Evolutionary conservation across 768 basidiomycete species (phyloP).

Genomic region (Suillus tomentosus): DNA sequence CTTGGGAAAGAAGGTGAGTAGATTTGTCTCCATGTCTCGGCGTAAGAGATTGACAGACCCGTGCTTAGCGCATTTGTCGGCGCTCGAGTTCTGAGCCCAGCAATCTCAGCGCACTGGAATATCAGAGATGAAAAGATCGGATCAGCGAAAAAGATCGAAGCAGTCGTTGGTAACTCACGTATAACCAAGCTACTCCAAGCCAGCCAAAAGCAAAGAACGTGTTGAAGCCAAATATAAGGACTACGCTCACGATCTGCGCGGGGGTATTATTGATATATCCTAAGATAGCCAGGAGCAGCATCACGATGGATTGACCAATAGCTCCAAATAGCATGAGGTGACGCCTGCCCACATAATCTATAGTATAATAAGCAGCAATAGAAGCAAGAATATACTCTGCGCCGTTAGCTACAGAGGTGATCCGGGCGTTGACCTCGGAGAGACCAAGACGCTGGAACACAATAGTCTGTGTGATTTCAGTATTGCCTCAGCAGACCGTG

Average conservation of each 20-base stretch:
- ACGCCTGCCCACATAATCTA: conserved; percentile 51
- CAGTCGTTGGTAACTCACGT: conserved; percentile 12
- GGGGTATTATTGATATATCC: conserved; percentile 25
- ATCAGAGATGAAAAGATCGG: neutral
- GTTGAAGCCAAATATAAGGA: conserved; percentile 37
- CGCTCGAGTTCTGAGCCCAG: conserved; percentile 30
- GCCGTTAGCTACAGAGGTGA: conserved; percentile 38
- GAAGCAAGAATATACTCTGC: conserved; percentile 48
- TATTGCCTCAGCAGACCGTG: neutral
- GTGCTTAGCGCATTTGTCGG: conserved; percentile 35
- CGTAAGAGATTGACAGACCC: conserved; percentile 7
- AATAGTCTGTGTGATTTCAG: conserved; percentile 14
- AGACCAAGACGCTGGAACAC: conserved; percentile 27
- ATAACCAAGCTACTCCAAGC: conserved; percentile 41
- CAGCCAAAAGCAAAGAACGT: conserved; percentile 40
- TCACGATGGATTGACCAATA: conserved; percentile 33
- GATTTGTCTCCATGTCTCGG: neutral
- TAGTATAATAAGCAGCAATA: conserved; percentile 48
- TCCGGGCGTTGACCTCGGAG: conserved; percentile 24
- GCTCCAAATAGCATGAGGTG: conserved; percentile 49
- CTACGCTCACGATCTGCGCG: conserved; percentile 26
- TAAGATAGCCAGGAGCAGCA: conserved; percentile 33
- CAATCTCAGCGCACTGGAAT: conserved; percentile 32
- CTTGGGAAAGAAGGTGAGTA: conserved; percentile 4
- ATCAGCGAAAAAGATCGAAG: conserved; percentile 4